Evolutionary conservation across 1,284 basidiomycete species (phyloP), one percentile per base, ranked within the genome.

Genomic region (Heliocybe sulcata): DNA sequence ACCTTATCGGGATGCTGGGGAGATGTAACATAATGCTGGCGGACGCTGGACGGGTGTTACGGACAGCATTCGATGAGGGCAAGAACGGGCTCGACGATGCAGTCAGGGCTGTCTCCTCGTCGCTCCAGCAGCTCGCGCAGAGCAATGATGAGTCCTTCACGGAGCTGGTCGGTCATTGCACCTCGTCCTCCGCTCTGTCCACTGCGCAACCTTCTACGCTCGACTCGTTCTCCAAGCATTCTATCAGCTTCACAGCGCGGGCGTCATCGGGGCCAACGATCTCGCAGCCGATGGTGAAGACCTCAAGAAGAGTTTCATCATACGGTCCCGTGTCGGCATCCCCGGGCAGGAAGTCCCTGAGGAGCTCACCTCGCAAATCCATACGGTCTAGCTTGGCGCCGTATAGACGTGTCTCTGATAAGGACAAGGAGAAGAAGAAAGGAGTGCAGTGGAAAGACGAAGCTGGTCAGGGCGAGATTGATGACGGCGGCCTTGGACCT

Each of bases 371-470:
- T 1, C 76, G 87, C 56, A 87, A 84, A 66, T 90, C 85, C 1
- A 62, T 86, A 52, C 82, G 87, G 16, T 78, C 83, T 12, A 87
- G 81, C 58, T 61, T 86, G n/a, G 77, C 80, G 49, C 78, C 84
- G 1, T 84, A 85, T 62, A 75, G 82, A 50, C 76, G 81, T 54
- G 74, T 75, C 16, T 80, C 82, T 0, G 82, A 85, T 58, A 84
- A 80, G 61, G 78, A 80, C 58, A 79, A 77, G 55, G 69, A 69
- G 48, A 73, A 85, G 69, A 81, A 81, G 66, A 95, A 95, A 69
- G 87, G 82, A 54, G 90, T 96, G 16, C 86, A 94, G 63, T 96
- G 93, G 93, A 82, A 79, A 54, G 93, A 96, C 63, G 89, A 94
- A 66, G 90, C 80, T 3, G 93, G 93, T 4, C 87, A 89, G 65